Evolutionary conservation across 768 basidiomycete species (phyloP).

Genomic region (Psilocybe cubensis): DNA sequence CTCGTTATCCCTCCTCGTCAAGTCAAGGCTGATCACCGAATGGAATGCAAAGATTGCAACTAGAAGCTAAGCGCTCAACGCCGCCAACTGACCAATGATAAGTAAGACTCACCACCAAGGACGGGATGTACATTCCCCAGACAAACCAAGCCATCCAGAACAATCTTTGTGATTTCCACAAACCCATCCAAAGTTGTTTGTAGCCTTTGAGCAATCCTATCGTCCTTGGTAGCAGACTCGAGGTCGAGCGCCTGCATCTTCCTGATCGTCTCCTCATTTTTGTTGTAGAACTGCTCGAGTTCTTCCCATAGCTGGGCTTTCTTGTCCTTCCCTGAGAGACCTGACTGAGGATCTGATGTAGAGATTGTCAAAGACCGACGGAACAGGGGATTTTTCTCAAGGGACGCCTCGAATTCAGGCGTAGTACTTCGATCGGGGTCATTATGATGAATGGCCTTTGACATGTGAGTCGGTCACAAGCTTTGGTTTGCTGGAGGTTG

Average conservation of each 20-base stretch:
- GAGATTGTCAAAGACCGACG: too few species aligned
- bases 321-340: too few species aligned
- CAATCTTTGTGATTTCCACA: conserved; percentile 3
- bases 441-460: too few species aligned
- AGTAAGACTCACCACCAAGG: conserved; percentile 7
- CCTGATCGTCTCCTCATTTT: neutral
- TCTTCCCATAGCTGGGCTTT: neutral
- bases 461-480: too few species aligned
- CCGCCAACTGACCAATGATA: too few species aligned
- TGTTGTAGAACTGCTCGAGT: neutral
- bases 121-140: conserved; percentile 16
- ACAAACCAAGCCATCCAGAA: conserved; percentile 3
- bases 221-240: neutral
- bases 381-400: too few species aligned
- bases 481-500: too few species aligned
- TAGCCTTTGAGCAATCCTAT: neutral
- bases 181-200: neutral
- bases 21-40: conserved; percentile 42
- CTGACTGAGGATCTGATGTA: too few species aligned
- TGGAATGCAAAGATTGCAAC: conserved; percentile 49
- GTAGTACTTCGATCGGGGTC: too few species aligned
- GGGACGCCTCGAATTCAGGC: too few species aligned
- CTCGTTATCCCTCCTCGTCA: conserved; percentile 46
- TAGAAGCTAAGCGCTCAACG: neutral
- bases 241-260: neutral